A percentile compares a stretch with the other conserved stretches of the same genome.
Evolutionary conservation across 2,329 filamentous ascomycete genomes (phyloP).

Genomic region (Teratosphaeria epicoccoides): DNA sequence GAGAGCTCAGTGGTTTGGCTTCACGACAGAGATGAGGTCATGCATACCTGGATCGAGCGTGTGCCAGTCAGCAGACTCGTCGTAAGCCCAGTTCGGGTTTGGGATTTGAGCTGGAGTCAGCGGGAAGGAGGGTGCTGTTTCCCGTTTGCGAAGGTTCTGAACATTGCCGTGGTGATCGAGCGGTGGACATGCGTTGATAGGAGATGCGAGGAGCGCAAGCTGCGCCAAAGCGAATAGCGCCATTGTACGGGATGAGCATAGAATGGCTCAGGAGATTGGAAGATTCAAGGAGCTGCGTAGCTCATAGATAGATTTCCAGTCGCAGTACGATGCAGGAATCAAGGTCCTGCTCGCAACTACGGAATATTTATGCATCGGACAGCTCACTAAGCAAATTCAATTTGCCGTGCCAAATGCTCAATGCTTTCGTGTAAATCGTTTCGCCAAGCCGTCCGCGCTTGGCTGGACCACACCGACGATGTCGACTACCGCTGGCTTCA

Average conservation of each 20-base stretch:
- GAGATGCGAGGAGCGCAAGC: not conserved
- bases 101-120: not conserved
- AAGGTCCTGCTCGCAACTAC: too few species aligned
- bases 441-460: too few species aligned
- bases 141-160: not conserved
- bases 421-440: too few species aligned
- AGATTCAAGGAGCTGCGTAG: not conserved
- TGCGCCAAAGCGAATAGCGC: not conserved
- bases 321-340: too few species aligned
- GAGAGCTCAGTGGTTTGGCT: not conserved
- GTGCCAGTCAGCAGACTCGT: not conserved
- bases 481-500: too few species aligned
- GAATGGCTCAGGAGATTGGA: not conserved
- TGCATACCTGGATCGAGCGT: not conserved
- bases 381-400: too few species aligned
- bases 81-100: not conserved
- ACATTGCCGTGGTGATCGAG: not conserved
- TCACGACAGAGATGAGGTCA: not conserved
- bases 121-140: not conserved
- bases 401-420: too few species aligned
- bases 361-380: too few species aligned
- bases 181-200: not conserved
- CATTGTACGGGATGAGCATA: not conserved
- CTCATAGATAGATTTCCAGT: not conserved
- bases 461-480: too few species aligned